Conservation (phyloP, 768 basidiomycete genomes). For the Phaffia australis region DNA sequence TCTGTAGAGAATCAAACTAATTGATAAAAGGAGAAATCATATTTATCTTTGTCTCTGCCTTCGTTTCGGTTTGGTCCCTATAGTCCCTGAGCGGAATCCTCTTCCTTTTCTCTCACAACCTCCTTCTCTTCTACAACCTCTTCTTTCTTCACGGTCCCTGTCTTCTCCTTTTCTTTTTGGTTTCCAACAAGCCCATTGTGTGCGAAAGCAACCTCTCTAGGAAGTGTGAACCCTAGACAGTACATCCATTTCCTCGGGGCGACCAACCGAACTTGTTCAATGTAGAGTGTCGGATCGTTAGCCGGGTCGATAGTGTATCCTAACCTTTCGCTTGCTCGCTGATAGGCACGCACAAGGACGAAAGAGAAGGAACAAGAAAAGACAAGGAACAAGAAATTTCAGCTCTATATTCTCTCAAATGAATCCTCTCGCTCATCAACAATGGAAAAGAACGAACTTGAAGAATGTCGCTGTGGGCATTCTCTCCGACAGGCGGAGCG, state of each 20-base stretch:
- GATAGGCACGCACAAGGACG: constrained; percentile 13
- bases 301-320: constrained; percentile 45
- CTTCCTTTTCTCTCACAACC: too few species aligned
- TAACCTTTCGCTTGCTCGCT: constrained; percentile 65
- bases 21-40: too few species aligned
- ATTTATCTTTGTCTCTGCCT: too few species aligned
- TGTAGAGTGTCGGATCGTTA: constrained; percentile 30
- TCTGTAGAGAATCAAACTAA: too few species aligned
- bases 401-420: not conserved
- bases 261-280: constrained; percentile 79
- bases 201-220: constrained; percentile 42
- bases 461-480: constrained; percentile 65
- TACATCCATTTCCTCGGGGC: constrained; percentile 98
- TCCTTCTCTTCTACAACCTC: not conserved
- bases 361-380: not conserved
- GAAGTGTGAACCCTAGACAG: constrained; percentile 77
- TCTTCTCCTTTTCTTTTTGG: not conserved
- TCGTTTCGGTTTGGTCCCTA: too few species aligned
- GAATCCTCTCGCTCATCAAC: not conserved
- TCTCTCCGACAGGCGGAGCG: constrained; percentile 53
- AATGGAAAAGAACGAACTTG: constrained; percentile 47
- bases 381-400: too few species aligned
- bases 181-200: not conserved
- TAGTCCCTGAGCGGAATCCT: too few species aligned
- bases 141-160: not conserved